phyloP scores from a whole-genome alignment of 495 filamentous ascomycete species.

The Astrothelium macrocarpum region DNA sequence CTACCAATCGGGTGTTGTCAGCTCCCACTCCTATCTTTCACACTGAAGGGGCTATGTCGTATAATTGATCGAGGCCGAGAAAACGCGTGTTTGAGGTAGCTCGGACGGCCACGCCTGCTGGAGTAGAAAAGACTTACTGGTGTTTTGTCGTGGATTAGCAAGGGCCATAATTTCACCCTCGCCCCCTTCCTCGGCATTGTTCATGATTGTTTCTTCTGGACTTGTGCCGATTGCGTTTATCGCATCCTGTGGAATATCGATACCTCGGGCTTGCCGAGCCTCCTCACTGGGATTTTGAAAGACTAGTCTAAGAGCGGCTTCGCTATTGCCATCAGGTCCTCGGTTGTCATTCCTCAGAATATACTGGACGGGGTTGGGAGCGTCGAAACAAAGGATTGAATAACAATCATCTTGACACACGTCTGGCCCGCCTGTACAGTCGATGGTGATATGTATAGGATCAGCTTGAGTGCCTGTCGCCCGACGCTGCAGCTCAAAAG shows the following conservation, averaged over 20 bases:
- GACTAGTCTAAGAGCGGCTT: background rate
- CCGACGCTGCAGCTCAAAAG: background rate
- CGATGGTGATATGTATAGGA: background rate
- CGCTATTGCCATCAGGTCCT: background rate
- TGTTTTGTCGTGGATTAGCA: background rate
- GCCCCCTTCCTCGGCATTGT: background rate
- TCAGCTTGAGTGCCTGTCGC: background rate
- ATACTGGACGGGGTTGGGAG: background rate
- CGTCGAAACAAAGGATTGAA: background rate
- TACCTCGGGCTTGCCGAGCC: background rate
- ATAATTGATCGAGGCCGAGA: no score
- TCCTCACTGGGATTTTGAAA: background rate
- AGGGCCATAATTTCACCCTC: background rate
- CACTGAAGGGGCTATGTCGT: no score
- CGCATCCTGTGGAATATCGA: background rate
- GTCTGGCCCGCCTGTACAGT: background rate
- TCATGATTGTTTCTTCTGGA: background rate
- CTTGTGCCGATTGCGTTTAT: background rate
- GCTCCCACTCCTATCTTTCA: background rate
- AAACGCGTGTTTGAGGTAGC: no score
- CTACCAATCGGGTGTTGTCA: background rate
- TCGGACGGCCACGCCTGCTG: no score
- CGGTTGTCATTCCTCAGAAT: background rate
- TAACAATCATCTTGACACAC: background rate
- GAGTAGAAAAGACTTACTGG: background rate